Base-by-base conservation (phyloP, 2,329 filamentous ascomycete species). In the Aspergillus piperis region DNA sequence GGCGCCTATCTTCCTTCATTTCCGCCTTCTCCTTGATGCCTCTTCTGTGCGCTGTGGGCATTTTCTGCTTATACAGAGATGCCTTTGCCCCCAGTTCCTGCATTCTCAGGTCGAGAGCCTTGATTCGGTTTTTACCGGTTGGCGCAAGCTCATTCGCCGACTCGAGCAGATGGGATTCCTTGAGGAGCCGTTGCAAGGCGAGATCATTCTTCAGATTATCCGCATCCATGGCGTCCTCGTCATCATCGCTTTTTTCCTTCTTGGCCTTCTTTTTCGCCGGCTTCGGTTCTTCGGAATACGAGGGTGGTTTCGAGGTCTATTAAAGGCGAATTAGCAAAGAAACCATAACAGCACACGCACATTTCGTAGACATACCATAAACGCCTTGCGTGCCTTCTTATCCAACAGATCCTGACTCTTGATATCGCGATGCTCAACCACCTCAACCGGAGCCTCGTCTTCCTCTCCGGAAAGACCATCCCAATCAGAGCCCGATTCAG, bases 81-180 rank as follows among this genome's bases (percentile, higher is more conserved):
- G 79, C 75, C 70, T 90, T 92, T n/a, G 89, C 87, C 7, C 92
- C 93, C 2, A 97, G 83, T 10, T 89, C 84, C 73, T 91, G 90
- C 51, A 98, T 81, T 60, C 94, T 90, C 65, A 97, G 79, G 75
- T 98, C 94, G 5, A 90, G 86, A 0, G 93, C 91, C 75, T 90
- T 91, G 66, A 91, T 87, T 32, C 93, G 86, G 68, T 90, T 89
- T 68, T 87, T 88, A 57, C 93, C 93, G 21, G 84, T 81, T 17
- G 83, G 81, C 48, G 84, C 82, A 3, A 83, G 80, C 58, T 82
- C 80, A 27, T 81, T 79, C 13, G 83, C 81, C 0, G 84, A 80
- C 51, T 87, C 84, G 59, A 98, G 87, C 62, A 98, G 88, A 77
- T 96, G 92, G 0, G 93, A 97, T 82, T 99, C 95, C 67, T 89